Evolutionary conservation across 148 eudicot species (phyloP).

Genomic region (Vaccinium macrocarpon): DNA sequence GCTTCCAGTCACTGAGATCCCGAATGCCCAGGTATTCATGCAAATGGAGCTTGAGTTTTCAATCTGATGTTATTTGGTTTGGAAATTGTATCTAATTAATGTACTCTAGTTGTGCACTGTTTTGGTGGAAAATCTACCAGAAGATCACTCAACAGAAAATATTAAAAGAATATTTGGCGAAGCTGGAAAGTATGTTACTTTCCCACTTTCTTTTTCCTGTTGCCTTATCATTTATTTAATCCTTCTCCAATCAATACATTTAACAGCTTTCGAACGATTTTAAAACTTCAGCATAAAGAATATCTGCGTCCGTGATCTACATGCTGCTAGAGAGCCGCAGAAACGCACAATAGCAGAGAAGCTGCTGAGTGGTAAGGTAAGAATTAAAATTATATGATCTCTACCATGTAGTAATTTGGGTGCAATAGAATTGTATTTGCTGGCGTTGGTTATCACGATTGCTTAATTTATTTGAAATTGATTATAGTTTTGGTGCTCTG

Average conservation of each 20-base stretch:
- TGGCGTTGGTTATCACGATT: background rate
- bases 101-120: conserved; percentile 61
- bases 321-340: conserved; percentile 40
- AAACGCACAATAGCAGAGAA: conserved; percentile 58
- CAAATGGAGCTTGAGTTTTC: conserved; percentile 12
- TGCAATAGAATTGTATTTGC: background rate
- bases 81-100: conserved; percentile 36
- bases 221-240: background rate
- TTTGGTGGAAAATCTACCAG: conserved; percentile 84
- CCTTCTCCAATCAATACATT: background rate
- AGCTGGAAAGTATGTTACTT: conserved; percentile 65
- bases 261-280: conserved; percentile 12
- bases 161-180: conserved; percentile 53
- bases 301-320: conserved; percentile 66
- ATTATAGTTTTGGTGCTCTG: background rate
- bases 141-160: conserved; percentile 75
- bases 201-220: background rate
- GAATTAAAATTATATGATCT: conserved; percentile 8
- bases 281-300: conserved; percentile 49
- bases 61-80: background rate
- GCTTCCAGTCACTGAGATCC: conserved; percentile 45
- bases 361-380: conserved; percentile 70
- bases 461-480: background rate
- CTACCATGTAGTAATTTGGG: background rate
- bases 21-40: conserved; percentile 56